These are phyloP conservation scores for Sonneratia alba DNA, from an alignment of 345 rosid species.

Conservation along the genomic window DNA sequence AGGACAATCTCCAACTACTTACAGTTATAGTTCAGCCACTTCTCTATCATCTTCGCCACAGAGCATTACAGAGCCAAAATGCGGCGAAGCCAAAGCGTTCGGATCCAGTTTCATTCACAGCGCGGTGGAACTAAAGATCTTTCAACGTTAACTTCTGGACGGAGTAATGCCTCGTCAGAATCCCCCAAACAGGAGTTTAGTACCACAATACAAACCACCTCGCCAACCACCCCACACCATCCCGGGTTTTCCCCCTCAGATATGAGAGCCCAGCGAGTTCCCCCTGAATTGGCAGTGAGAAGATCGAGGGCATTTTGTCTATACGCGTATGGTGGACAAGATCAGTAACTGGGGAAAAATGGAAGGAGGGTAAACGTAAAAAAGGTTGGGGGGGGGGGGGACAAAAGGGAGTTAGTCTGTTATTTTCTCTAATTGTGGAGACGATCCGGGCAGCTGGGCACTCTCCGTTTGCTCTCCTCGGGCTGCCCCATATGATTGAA, in stretches of 20 bases:
- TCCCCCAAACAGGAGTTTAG: background rate
- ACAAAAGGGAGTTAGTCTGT: background rate
- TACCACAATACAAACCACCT: constrained; percentile 7
- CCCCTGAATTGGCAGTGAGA: background rate
- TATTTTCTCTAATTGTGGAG: constrained; percentile 12
- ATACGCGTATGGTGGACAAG: background rate
- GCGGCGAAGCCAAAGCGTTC: too few relatives aligned
- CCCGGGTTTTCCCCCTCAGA: constrained; percentile 10
- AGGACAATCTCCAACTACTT: too few relatives aligned
- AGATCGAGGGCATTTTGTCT: constrained; percentile 15
- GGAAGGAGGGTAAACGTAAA: background rate
- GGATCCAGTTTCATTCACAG: too few relatives aligned
- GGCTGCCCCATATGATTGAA: background rate
- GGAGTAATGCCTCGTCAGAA: too few relatives aligned
- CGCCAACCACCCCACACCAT: background rate
- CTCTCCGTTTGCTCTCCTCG: constrained; percentile 14
- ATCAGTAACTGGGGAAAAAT: background rate
- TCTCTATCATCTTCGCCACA: too few relatives aligned
- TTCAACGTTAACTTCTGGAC: too few relatives aligned
- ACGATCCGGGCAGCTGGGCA: constrained; percentile 21
- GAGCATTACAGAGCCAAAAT: too few relatives aligned
- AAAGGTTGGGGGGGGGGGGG: too few relatives aligned
- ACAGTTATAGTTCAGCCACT: too few relatives aligned
- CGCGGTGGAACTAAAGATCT: too few relatives aligned
- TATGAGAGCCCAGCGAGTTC: background rate